Evolutionary conservation across 192 early-diverging fungal species (phyloP), one percentile per base, ranked within the genome.

Genomic region (Helicostylum pulchrum): DNA sequence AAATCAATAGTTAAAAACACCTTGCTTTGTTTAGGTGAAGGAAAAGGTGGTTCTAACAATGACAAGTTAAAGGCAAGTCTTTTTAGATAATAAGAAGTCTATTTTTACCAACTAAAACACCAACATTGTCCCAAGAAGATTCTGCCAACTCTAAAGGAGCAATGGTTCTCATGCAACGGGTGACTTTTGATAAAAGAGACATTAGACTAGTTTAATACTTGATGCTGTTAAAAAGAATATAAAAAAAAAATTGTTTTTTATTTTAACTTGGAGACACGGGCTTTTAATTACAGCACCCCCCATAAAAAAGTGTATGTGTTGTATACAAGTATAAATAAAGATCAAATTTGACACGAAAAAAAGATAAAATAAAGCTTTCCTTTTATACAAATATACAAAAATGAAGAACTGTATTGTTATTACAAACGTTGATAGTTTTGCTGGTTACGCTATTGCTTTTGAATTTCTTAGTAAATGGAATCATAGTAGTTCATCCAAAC

Each of bases 1-100:
- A 98, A 83, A 56, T 98, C 94, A 71, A 97, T 97, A 1, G 94
- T 96, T 61, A 96, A 71, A 74, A 98, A 91, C 8, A 98, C 88
- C 34, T 80, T 80, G 68, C 71, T 83, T 39, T 88, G 88, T 17
- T 80, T 68, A 14, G 79, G 71, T 1, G 91, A 77, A 2, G 94
- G 92, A 62, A 84, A 86, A 23, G 93, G 92, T 0, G 94, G 90
- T 75, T 98, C 90, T 80, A 61, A 43, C 1, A 36, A 46, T 12
- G 48, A 21, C 3, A 20, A 30, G n/a, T 9, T n/a, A 10, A 15
- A 17, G 7, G 26, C 15, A 57, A 57, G 39, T 42, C 5, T 12
- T 20, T 57, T 17, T 11, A 6, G 3, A 17, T 19, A 23, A 3
- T 3, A 10, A 14, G 19, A 19, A n/a, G n/a, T n/a, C n/a, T n/a